phyloP scores from a whole-genome alignment of 371 early-diverging fungal species.

The Rhizomucor pusillus region DNA sequence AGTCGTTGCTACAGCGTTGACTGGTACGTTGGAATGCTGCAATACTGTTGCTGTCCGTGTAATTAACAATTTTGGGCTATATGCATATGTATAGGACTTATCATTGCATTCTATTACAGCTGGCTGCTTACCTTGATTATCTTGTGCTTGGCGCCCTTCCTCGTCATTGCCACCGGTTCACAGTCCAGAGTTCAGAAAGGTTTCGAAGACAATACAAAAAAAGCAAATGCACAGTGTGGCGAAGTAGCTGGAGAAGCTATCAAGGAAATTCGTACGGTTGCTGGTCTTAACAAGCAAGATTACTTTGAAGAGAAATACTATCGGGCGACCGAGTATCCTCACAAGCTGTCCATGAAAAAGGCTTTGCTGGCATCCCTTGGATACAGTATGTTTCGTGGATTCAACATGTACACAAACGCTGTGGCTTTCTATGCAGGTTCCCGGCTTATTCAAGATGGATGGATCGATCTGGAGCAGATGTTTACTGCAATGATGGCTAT shows the following conservation, averaged over 20 bases:
- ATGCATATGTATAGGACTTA: constrained; percentile 15
- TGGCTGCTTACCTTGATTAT: constrained; percentile 56
- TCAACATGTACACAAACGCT: constrained; percentile 55
- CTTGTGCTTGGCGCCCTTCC: constrained; percentile 39
- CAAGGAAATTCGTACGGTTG: constrained; percentile 77
- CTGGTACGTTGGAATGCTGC: constrained; percentile 21
- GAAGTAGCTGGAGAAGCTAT: constrained; percentile 78
- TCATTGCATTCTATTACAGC: constrained; percentile 34
- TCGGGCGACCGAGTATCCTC: constrained; percentile 58
- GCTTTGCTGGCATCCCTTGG: constrained; percentile 55
- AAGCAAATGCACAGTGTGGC: constrained; percentile 59
- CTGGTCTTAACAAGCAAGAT: constrained; percentile 67
- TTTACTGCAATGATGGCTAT: constrained; percentile 64
- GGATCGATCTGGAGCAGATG: constrained; percentile 35
- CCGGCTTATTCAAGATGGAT: constrained; percentile 30
- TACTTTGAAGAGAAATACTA: constrained; percentile 57
- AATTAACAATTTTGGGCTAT: too few species aligned
- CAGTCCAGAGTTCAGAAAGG: constrained; percentile 33
- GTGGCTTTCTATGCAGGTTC: constrained; percentile 56
- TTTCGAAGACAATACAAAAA: constrained; percentile 50
- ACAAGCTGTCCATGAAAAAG: constrained; percentile 52
- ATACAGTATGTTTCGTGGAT: constrained; percentile 58
- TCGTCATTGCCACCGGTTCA: constrained; percentile 28
- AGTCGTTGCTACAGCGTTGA: constrained; percentile 44
- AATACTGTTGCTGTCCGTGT: too few species aligned